Evolutionary conservation across 352 stramenopile genomes (phyloP).

Genomic region (Phytophthora rubi): DNA sequence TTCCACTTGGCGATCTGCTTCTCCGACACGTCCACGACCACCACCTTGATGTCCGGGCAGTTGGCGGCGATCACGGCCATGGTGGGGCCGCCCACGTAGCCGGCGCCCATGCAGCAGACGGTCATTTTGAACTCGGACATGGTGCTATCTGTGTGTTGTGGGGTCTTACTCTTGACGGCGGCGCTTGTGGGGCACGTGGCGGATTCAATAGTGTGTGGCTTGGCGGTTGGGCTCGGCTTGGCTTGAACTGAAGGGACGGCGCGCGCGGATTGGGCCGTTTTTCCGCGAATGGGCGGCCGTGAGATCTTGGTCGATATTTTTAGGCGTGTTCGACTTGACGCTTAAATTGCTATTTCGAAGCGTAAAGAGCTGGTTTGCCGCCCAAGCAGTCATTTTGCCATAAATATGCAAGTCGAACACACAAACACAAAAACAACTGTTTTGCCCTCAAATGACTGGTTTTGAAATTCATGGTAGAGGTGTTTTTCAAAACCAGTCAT

Average conservation of each 20-base stretch:
- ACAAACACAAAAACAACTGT: too few species aligned
- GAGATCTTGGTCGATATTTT: constrained; percentile 25
- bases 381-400: too few species aligned
- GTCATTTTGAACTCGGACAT: constrained; percentile 79
- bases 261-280: constrained; percentile 10
- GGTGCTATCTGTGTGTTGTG: not conserved
- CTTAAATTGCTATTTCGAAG: too few species aligned
- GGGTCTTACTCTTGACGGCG: constrained; percentile 4
- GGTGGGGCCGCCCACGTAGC: constrained; percentile 99
- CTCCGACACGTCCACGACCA: constrained; percentile 96
- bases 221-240: not conserved
- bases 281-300: constrained; percentile 18
- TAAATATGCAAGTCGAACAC: too few species aligned
- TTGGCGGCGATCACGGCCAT: constrained; percentile 99
- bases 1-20: constrained; percentile 99
- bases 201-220: constrained; percentile 36
- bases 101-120: constrained; percentile 97
- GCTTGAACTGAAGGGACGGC: constrained; percentile 20
- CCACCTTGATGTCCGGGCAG: constrained; percentile 98
- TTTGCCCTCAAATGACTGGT: too few species aligned
- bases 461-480: too few species aligned
- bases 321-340: not conserved
- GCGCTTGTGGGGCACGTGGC: constrained; percentile 18
- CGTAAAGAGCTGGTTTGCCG: too few species aligned
- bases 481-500: too few species aligned